A percentile compares a stretch with the other conserved stretches of the same genome.
Evolutionary conservation across 345 rosid genomes (phyloP).

Genomic region (Eucalyptus cloeziana): DNA sequence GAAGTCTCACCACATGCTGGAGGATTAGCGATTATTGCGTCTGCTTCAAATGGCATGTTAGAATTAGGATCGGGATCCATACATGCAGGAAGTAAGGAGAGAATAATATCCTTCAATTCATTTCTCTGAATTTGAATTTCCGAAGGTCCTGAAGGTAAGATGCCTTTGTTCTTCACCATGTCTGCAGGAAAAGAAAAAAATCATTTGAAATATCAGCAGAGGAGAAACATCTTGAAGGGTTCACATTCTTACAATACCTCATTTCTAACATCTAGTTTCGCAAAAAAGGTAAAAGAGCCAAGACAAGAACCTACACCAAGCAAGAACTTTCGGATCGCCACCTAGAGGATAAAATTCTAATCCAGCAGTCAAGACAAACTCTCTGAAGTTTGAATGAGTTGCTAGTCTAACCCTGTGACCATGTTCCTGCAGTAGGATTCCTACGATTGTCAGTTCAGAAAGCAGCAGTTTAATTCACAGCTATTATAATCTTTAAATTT

Average conservation of each 20-base stretch:
- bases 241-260: background rate
- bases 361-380: slow-evolving; percentile 56
- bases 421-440: slow-evolving; percentile 30
- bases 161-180: slow-evolving; percentile 62
- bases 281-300: background rate
- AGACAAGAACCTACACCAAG: slow-evolving; percentile 36
- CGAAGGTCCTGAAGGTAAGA: slow-evolving; percentile 44
- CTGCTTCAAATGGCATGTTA: slow-evolving; percentile 16
- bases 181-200: slow-evolving; percentile 10
- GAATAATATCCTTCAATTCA: slow-evolving; percentile 35
- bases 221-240: background rate
- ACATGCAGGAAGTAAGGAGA: slow-evolving; percentile 47
- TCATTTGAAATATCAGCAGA: background rate
- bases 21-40: slow-evolving; percentile 52
- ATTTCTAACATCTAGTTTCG: background rate
- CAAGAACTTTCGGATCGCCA: slow-evolving; percentile 68
- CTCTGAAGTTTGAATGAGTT: slow-evolving; percentile 57
- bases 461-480: background rate
- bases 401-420: slow-evolving; percentile 69
- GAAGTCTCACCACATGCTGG: slow-evolving; percentile 38
- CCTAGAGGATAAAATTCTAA: slow-evolving; percentile 59
- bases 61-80: slow-evolving; percentile 23
- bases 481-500: background rate
- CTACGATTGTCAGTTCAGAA: background rate
- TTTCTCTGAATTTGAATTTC: slow-evolving; percentile 42